Percentiles rank a stretch among this genome's conserved stretches.
These are phyloP conservation scores for Magnaporthales sp. DNA, from an alignment of 2,329 filamentous ascomycete genomes.

Conservation along the genomic window DNA sequence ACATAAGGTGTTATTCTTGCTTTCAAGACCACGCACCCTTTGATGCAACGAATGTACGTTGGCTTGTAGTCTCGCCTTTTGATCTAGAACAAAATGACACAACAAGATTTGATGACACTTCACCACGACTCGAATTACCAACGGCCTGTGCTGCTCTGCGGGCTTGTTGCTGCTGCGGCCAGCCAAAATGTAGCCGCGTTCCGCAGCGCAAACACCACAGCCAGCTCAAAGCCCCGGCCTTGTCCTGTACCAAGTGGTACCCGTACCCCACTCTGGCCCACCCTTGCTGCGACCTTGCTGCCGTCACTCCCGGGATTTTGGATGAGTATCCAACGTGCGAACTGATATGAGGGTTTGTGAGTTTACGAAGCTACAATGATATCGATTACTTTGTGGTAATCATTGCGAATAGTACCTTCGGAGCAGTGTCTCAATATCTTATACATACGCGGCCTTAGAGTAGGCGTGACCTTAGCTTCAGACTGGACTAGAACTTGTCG, in stretches of 20 bases:
- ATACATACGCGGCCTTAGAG: not conserved
- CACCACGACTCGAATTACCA: not conserved
- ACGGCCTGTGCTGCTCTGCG: not conserved
- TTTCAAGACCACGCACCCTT: not conserved
- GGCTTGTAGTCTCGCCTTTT: not conserved
- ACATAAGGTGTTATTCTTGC: not conserved
- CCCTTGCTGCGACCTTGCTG: not conserved
- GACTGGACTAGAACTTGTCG: not conserved
- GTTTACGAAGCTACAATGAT: not conserved
- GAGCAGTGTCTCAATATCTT: not conserved
- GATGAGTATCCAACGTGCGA: not conserved
- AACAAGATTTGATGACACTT: not conserved
- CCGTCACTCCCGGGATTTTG: not conserved
- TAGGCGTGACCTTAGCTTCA: not conserved
- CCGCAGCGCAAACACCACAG: not conserved
- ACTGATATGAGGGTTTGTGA: not conserved
- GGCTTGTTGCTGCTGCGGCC: not conserved
- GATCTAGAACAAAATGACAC: not conserved
- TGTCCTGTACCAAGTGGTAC: not conserved
- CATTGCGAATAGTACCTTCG: not conserved
- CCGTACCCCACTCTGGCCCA: not conserved
- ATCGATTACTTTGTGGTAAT: not conserved
- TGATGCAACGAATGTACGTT: not conserved
- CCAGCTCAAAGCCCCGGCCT: not conserved
- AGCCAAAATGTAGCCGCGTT: not conserved